Evolutionary conservation across 495 filamentous ascomycete genomes (phyloP), one percentile per base, ranked within the genome.

Genomic region (Letharia lupina): DNA sequence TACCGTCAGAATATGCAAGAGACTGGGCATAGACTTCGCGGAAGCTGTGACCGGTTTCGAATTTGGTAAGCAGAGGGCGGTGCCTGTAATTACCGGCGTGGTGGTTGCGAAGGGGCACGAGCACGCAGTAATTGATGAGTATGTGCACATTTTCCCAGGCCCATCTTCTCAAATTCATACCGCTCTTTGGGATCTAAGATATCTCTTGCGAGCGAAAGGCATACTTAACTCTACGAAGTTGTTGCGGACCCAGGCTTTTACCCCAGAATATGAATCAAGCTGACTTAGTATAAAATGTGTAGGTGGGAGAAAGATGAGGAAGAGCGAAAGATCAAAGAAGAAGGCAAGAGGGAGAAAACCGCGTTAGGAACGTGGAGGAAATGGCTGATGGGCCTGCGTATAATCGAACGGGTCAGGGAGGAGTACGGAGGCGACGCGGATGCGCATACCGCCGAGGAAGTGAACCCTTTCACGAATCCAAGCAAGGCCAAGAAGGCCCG

Each of bases 1-100:
- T 6, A 88, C 87, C 0, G 87, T 85, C 50, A 85, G 84, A 61
- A 78, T 98, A 13, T 96, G 93, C 69, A 93, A 89, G 70, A 85
- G 87, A 64, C 81, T 99, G 4, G 86, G 84, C 20, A 87, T 99
- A 48, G 90, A 96, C 69, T 95, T 87, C 73, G 95, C 95, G 1
- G 94, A 99, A 72, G 94, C 95, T 28, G 93, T 96, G 13, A 93
- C 89, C 5, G 95, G 91, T 6, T 99, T 99, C 76, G 94, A 99
- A 74, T 99, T 99, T 76, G 90, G 91, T 13, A 87, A 90, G 58
- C 87, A 92, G 68, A 89, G 93, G 82, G 95, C 94, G 12, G 90
- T 97, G 23, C 94, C 94, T 13, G 86, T 96, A 3, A 86, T 98
- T 54, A 86, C 91, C 60, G 94, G 95, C 0, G 91, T 98, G 1